Evolutionary conservation across 495 filamentous ascomycete genomes (phyloP).

Genomic region (Podospora comata): DNA sequence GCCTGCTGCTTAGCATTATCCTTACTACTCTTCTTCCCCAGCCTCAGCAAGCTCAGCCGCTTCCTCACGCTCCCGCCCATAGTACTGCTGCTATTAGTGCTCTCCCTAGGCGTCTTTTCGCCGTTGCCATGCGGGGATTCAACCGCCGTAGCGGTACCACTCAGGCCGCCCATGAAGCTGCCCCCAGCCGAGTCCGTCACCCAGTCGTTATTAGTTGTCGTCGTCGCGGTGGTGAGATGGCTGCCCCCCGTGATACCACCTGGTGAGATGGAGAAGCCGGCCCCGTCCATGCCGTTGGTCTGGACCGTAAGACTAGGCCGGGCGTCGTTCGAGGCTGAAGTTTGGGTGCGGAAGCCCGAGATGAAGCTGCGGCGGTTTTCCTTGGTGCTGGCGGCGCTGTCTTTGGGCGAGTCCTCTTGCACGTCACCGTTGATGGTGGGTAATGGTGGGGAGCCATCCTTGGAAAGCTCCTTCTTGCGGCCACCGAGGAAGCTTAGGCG

Average conservation of each 20-base stretch:
- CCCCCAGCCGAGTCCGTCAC: slow-evolving; percentile 6
- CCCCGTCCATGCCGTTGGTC: slow-evolving; percentile 5
- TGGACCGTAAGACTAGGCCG: slow-evolving; percentile 6
- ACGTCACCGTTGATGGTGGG: slow-evolving; percentile 19
- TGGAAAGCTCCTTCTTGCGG: slow-evolving; percentile 36
- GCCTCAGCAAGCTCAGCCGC: slow-evolving; percentile 63
- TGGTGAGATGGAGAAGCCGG: not conserved
- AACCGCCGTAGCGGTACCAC: not conserved
- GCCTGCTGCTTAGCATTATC: slow-evolving; percentile 11
- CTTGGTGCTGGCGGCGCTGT: slow-evolving; percentile 6
- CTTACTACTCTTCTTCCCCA: slow-evolving; percentile 63
- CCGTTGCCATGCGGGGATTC: slow-evolving; percentile 16
- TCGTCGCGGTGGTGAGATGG: slow-evolving; percentile 18
- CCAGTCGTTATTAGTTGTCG: slow-evolving; percentile 20
- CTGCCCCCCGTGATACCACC: slow-evolving; percentile 3
- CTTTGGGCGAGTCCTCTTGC: slow-evolving; percentile 3
- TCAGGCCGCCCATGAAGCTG: slow-evolving; percentile 1
- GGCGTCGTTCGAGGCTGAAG: not conserved
- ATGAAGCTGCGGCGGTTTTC: slow-evolving; percentile 20
- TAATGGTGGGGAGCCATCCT: slow-evolving; percentile 11
- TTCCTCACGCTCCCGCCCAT: slow-evolving; percentile 56
- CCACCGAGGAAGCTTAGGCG: slow-evolving; percentile 49
- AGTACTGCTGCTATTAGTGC: slow-evolving; percentile 5
- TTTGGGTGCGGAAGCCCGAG: slow-evolving; percentile 10
- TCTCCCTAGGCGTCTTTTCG: slow-evolving; percentile 19